phyloP scores from a whole-genome alignment of 345 rosid genomes.

The Zanthoxylum bungeanum region DNA sequence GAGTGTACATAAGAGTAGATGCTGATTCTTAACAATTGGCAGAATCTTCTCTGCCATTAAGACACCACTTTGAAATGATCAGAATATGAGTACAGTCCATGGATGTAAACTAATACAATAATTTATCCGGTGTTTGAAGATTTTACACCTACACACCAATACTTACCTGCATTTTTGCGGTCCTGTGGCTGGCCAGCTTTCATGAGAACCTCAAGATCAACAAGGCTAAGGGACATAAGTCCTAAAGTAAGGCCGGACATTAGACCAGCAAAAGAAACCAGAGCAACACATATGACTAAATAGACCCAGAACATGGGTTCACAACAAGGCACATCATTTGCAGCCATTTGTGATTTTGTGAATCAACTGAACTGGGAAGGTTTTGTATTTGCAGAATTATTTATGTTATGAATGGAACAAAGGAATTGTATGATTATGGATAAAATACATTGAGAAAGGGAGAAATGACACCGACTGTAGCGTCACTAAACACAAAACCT shows the following conservation, averaged over 20 bases:
- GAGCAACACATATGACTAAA: constrained; percentile 42
- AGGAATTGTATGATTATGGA: neutral
- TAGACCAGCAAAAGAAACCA: constrained; percentile 77
- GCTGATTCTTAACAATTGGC: constrained; percentile 82
- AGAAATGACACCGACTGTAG: constrained; percentile 25
- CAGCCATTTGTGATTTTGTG: constrained; percentile 50
- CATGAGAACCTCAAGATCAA: constrained; percentile 79
- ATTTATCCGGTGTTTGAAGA: neutral
- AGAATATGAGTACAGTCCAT: neutral
- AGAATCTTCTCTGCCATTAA: constrained; percentile 64
- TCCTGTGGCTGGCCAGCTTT: constrained; percentile 77
- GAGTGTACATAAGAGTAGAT: constrained; percentile 76
- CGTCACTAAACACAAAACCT: constrained; percentile 24
- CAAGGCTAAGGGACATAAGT: constrained; percentile 85
- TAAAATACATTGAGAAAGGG: constrained; percentile 1
- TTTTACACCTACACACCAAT: neutral
- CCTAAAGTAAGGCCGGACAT: constrained; percentile 94
- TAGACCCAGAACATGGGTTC: constrained; percentile 84
- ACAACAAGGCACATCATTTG: constrained; percentile 86
- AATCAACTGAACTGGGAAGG: neutral
- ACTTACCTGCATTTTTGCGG: constrained; percentile 66
- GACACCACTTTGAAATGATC: neutral
- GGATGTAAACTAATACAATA: neutral
- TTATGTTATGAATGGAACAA: neutral
- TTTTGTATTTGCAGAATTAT: neutral